phyloP scores from a whole-genome alignment of 1,139 yeast genomes.

The Hyphopichia wangnamkhiaoensis region DNA sequence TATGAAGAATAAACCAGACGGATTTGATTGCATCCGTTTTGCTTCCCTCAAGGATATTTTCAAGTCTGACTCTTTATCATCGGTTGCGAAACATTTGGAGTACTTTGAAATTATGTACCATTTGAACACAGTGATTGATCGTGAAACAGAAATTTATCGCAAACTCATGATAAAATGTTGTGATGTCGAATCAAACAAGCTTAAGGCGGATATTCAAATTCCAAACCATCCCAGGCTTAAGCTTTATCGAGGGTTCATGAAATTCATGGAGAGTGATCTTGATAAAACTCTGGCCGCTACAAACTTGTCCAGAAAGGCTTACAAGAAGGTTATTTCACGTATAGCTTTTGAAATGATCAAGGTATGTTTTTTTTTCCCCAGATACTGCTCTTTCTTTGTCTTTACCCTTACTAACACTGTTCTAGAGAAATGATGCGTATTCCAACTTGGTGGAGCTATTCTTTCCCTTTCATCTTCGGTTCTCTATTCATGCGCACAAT shows the following conservation, averaged over 20 bases:
- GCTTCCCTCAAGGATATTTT: slow-evolving; percentile 40
- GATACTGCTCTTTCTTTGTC: neutral
- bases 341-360: slow-evolving; percentile 67
- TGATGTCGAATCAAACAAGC: slow-evolving; percentile 41
- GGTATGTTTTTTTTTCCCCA: slow-evolving; percentile 10
- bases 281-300: slow-evolving; percentile 38
- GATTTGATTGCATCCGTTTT: slow-evolving; percentile 29
- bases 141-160: slow-evolving; percentile 37
- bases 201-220: slow-evolving; percentile 35
- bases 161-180: slow-evolving; percentile 39
- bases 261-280: slow-evolving; percentile 61
- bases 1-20: slow-evolving; percentile 24
- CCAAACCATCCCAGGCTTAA: slow-evolving; percentile 52
- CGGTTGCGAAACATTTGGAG: slow-evolving; percentile 18
- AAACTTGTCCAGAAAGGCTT: slow-evolving; percentile 44
- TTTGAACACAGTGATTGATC: slow-evolving; percentile 35
- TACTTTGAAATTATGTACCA: slow-evolving; percentile 30
- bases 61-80: slow-evolving; percentile 18
- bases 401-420: slow-evolving; percentile 14
- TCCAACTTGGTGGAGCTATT: slow-evolving; percentile 60
- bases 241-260: slow-evolving; percentile 58
- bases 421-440: slow-evolving; percentile 61
- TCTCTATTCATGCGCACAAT: slow-evolving; percentile 62
- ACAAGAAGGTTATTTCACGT: slow-evolving; percentile 51
- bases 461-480: slow-evolving; percentile 59